A percentile compares a stretch with the other conserved stretches of the same genome.
Evolutionary conservation across 2,329 filamentous ascomycete species (phyloP).

Genomic region (Neonectria sp.): DNA sequence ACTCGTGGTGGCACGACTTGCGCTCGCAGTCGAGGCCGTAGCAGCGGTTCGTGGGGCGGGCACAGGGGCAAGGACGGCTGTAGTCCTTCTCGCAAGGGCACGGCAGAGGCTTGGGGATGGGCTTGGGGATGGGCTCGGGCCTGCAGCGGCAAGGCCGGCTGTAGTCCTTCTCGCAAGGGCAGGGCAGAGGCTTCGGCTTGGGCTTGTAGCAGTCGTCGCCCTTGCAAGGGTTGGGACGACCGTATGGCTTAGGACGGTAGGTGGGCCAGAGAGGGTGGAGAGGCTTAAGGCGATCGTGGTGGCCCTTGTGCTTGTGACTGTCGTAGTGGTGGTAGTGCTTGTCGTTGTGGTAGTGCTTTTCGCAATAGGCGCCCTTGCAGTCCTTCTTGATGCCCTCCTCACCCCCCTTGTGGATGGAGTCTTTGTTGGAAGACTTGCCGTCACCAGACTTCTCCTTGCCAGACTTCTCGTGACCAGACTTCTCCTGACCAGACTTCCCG

Average conservation of each 20-base stretch:
- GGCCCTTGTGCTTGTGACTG: not conserved
- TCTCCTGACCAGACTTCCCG: too few relatives aligned
- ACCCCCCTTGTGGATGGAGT: not conserved
- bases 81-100: not conserved
- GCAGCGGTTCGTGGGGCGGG: slow-evolving; percentile 25
- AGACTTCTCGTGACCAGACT: too few relatives aligned
- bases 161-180: slow-evolving; percentile 29
- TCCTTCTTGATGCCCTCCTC: not conserved
- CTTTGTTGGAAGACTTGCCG: not conserved
- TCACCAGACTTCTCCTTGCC: too few relatives aligned
- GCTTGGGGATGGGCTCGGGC: not conserved
- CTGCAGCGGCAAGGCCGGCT: slow-evolving; percentile 17
- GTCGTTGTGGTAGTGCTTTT: not conserved
- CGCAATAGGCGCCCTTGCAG: not conserved
- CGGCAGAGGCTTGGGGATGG: not conserved
- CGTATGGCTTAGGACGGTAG: slow-evolving; percentile 30
- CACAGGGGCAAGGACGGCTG: not conserved
- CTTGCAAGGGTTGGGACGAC: slow-evolving; percentile 26
- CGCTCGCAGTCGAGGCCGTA: slow-evolving; percentile 40
- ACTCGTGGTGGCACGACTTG: slow-evolving; percentile 46
- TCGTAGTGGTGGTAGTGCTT: not conserved
- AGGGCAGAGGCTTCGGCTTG: slow-evolving; percentile 32
- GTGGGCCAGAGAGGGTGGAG: slow-evolving; percentile 26
- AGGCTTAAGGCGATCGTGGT: not conserved
- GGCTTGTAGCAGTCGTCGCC: slow-evolving; percentile 16